Evolutionary conservation across 1,139 yeast genomes (phyloP), one percentile per base, ranked within the genome.

Genomic region (Blastobotrys apis): DNA sequence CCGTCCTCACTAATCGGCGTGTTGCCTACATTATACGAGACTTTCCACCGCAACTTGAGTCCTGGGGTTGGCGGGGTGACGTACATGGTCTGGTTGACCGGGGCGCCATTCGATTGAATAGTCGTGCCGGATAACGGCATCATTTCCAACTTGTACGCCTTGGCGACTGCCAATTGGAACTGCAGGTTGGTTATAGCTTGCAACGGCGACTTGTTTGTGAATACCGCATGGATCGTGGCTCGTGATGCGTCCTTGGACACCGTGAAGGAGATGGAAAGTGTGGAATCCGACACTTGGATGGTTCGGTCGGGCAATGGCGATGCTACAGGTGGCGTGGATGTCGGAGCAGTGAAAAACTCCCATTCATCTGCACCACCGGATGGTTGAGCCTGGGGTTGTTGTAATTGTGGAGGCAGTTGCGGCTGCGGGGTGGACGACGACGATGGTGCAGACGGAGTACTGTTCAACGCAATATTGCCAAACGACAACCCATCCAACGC

Each of bases 151-250:
- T 73, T 75, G 58, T 84, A 78, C 19, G 75, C 63, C 60, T 84
- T 85, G 39, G 97, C 94, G 32, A 84, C 95, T 0, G 97, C 97
- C 44, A 87, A 67, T 60, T 84, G 73, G 58, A 87, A 81, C 54
- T 78, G 78, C 39, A 90, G 65, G 49, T 75, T 73, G 43, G 71
- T 66, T 45, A 78, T 71, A 15, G 52, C 44, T 33, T 59, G 54
- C 20, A 50, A 23, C 55, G 72, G 73, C 47, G 71, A 71, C 55
- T 67, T 67, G 58, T 77, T 80, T 8, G 79, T 65, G 51, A 75
- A 73, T 36, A 52, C 52, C 2, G 73, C 73, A 10, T 78, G 78
- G 33, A 78, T 69, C 27, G 68, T 63, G 4, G 74, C 58, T 2
- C 69, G 60, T 16, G 72, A 63, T 0, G 76, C 62, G 29, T 66